Evolutionary conservation across 129 eudicot genomes (phyloP).

Genomic region (Apium graveolens): DNA sequence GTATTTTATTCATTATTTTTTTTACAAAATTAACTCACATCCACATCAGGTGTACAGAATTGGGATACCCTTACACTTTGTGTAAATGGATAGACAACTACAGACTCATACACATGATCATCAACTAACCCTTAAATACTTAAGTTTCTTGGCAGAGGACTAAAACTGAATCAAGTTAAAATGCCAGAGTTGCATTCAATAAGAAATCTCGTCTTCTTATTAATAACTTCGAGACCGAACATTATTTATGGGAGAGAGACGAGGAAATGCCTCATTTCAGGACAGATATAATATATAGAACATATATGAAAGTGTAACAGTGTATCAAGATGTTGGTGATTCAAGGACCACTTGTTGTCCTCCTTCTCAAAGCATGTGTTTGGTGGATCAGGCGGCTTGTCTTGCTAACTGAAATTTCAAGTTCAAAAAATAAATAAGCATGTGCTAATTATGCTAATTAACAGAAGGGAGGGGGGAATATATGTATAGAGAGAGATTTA

Average conservation of each 20-base stretch:
- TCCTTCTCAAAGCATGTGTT: neutral
- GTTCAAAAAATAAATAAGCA: neutral
- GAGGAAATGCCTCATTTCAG: neutral
- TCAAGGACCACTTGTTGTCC: neutral
- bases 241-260: neutral
- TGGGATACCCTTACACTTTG: too few species aligned
- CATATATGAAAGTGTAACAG: neutral
- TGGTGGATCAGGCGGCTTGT: conserved; percentile 3
- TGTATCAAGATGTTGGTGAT: neutral
- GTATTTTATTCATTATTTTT: too few species aligned
- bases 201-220: neutral
- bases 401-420: conserved; percentile 8
- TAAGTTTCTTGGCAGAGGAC: too few species aligned
- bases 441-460: neutral
- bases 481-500: neutral
- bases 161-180: neutral
- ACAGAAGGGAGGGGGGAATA: neutral
- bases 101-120: too few species aligned
- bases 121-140: too few species aligned
- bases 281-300: neutral
- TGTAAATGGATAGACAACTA: too few species aligned
- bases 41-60: too few species aligned
- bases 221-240: neutral
- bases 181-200: neutral
- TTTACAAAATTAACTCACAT: too few species aligned